Base-by-base conservation (phyloP, 768 basidiomycete genomes). In the Podaxis rugospora region DNA sequence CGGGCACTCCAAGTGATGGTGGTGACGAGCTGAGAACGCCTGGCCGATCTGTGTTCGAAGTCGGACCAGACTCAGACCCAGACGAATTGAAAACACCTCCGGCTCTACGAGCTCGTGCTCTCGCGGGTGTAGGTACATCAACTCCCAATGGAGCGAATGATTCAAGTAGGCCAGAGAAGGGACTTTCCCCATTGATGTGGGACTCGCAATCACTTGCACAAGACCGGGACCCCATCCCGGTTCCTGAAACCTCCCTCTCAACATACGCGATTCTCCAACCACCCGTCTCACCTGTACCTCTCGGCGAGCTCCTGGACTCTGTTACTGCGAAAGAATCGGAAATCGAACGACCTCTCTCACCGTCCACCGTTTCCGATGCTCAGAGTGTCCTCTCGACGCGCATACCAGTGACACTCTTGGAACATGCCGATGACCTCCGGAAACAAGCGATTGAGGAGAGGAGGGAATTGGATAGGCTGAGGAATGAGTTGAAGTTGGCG, bases 371-470 rank as follows among this genome's bases (percentile, higher is more conserved):
- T 35, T 63, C 62, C 10, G 60, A 57, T 44, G 67, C 59, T 59
- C 44, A 63, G 56, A 74, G 71, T 51, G 61, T 71, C 53, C 69
- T 78, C 21, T 76, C 77, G 1, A 72, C 72, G 1, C 68, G 65
- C 46, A 67, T 72, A 23, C 73, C 75, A 3, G 67, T 42, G 37
- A 66, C 67, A 46, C 69, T 78, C 18, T 74, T 69, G 37, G 52
- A 59, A 7, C 72, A 66, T 51, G 81, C 76, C 16, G 76, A 80
- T 56, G 67, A 65, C 35, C 63, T 80, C 39, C 69, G 81, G 56
- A 66, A 72, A 47, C 67, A 79, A 62, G 82, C 82, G 11, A 71
- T 75, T 53, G 69, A 74, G 3, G 73, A 74, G 53, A 77, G 78
- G 58, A 69, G 64, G 55, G 66, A 71, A 23, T 64, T 71, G 36